A percentile compares a stretch with the other conserved stretches of the same genome.
phyloP scores from a whole-genome alignment of 1,284 basidiomycete genomes.

The Sporisorium iseilematis-ciliati region DNA sequence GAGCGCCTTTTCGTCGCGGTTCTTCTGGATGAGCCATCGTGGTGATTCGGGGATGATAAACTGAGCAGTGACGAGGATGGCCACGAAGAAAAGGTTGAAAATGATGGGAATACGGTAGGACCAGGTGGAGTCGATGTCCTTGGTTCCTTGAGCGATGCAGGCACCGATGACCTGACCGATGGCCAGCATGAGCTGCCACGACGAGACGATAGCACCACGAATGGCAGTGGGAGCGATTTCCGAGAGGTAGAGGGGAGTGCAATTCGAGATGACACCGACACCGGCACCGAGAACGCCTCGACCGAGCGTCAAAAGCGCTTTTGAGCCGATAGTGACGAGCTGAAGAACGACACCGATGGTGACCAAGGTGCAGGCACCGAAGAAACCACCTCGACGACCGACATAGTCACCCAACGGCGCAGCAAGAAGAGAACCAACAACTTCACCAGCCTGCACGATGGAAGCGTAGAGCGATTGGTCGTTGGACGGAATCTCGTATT shows the following conservation, averaged over 20 bases:
- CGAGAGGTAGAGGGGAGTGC: slow-evolving; percentile 70
- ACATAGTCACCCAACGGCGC: slow-evolving; percentile 71
- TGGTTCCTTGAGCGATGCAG: slow-evolving; percentile 70
- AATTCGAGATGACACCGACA: slow-evolving; percentile 71
- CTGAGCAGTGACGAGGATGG: slow-evolving; percentile 66
- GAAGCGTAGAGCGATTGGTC: slow-evolving; percentile 68
- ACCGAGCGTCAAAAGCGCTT: slow-evolving; percentile 70
- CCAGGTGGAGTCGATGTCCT: slow-evolving; percentile 52
- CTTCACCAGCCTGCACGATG: slow-evolving; percentile 72
- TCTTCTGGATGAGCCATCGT: slow-evolving; percentile 71
- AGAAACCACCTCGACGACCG: slow-evolving; percentile 71
- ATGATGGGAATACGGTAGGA: slow-evolving; percentile 71
- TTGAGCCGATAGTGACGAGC: slow-evolving; percentile 68
- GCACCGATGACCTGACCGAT: slow-evolving; percentile 72
- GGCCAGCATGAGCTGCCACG: slow-evolving; percentile 72
- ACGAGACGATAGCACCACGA: slow-evolving; percentile 70
- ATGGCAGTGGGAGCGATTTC: slow-evolving; percentile 72
- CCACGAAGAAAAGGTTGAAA: slow-evolving; percentile 71
- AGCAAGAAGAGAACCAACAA: slow-evolving; percentile 71
- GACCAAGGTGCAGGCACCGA: slow-evolving; percentile 67
- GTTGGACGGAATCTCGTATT: slow-evolving; percentile 54
- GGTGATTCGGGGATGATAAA: slow-evolving; percentile 71
- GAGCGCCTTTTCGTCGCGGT: slow-evolving; percentile 70
- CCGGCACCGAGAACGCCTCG: slow-evolving; percentile 71
- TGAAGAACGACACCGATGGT: slow-evolving; percentile 71